Evolutionary conservation across 352 stramenopile genomes (phyloP), one percentile per base, ranked within the genome.

Genomic region (Phytophthora citricola): DNA sequence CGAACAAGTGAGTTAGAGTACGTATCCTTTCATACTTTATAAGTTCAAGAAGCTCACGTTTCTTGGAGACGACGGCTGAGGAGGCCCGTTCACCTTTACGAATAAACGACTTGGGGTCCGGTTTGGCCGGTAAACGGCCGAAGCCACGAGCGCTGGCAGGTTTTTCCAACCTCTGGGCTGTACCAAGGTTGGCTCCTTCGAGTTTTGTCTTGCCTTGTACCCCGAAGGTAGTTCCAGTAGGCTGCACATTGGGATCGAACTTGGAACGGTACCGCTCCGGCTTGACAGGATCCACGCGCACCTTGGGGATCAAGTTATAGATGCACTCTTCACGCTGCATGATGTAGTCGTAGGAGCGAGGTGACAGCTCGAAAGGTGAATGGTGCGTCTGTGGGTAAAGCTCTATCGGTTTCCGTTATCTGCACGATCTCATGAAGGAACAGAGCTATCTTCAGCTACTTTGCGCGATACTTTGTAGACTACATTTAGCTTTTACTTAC

Each of bases 291-390:
- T 81, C 64, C 54, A 85, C 74, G 39, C 79, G 71, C 32, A 91
- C 75, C 52, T 87, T 78, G 7, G 92, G 90, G 60, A 98, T 95
- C 50, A 97, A 79, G 75, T 97, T 97, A 76, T 94, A 97, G 71
- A 98, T 98, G 74, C 86, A 92, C 67, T 94, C 86, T 32, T 93
- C 85, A n/a, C 85, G 81, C 70, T 91, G 85, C 85, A 91, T 91
- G 44, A 20, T 17, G 49, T 50, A 24, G 38, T 57, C 14, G 38
- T 17, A 17, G 38, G 47, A 20, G 17, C 17, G 17, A 20, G 17
- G 17, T 20, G 17, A 27, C 32, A 41, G 47, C 55, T 62, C n/a
- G 10, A 52, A 61, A 26, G 41, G 36, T 50, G 34, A 71, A 62
- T 71, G 63, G 12, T 36, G 24, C 43, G 46, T 22, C 22, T 11